A percentile compares a stretch with the other conserved stretches of the same genome.
Conservation (phyloP, 2,329 filamentous ascomycete genomes). For the Aspergillus pseudoglaucus region DNA sequence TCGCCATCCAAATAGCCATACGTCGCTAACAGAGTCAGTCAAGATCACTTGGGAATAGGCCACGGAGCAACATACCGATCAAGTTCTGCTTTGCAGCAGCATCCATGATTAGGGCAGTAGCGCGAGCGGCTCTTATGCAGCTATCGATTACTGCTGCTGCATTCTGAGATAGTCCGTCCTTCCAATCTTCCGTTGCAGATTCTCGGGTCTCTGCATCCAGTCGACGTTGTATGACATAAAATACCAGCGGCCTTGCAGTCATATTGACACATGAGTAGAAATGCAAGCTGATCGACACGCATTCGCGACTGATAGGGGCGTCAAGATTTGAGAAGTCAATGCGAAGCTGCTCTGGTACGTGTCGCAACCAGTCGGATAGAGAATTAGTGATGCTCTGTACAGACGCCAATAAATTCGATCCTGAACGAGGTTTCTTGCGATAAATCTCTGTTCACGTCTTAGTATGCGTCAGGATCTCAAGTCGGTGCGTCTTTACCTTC, state of each 20-base stretch:
- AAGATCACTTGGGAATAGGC: neutral
- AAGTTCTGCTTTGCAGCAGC: conserved; percentile 45
- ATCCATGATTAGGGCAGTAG: conserved; percentile 45
- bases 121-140: conserved; percentile 46
- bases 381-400: conserved; percentile 47
- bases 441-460: conserved; percentile 39
- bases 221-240: conserved; percentile 48
- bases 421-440: conserved; percentile 42
- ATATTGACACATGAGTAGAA: conserved; percentile 56
- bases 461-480: neutral
- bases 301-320: conserved; percentile 41
- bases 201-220: conserved; percentile 31
- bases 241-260: conserved; percentile 49
- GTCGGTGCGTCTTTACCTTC: conserved; percentile 18
- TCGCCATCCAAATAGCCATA: conserved; percentile 55
- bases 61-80: conserved; percentile 35
- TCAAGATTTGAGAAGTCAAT: conserved; percentile 44
- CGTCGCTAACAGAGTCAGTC: conserved; percentile 33
- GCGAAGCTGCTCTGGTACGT: conserved; percentile 43
- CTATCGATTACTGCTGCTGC: conserved; percentile 49
- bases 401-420: conserved; percentile 43
- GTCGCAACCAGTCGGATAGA: conserved; percentile 45
- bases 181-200: conserved; percentile 40
- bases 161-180: conserved; percentile 42
- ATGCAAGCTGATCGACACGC: conserved; percentile 48